These are phyloP conservation scores for Mallotus japonicus DNA, from an alignment of 441 rosid genomes.

Conservation along the genomic window DNA sequence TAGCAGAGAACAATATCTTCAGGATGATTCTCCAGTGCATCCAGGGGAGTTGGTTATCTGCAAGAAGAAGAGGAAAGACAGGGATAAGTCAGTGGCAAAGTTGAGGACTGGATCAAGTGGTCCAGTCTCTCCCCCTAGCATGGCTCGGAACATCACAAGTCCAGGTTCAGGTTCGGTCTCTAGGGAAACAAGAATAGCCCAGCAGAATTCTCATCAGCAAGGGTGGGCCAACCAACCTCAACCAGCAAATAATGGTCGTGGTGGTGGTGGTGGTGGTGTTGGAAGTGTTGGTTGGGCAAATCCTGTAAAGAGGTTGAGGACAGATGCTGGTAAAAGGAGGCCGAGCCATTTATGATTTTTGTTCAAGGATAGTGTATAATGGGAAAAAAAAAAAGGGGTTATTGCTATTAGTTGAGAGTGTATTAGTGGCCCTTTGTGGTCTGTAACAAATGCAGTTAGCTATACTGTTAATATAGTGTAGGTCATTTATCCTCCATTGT, in stretches of 20 bases:
- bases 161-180: constrained; percentile 48
- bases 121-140: constrained; percentile 79
- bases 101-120: constrained; percentile 64
- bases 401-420: constrained; percentile 28
- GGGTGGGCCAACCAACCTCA: constrained; percentile 72
- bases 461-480: constrained; percentile 38
- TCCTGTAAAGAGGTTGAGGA: constrained; percentile 96
- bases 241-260: constrained; percentile 36
- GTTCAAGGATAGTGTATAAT: constrained; percentile 27
- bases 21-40: constrained; percentile 70
- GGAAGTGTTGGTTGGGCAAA: constrained; percentile 96
- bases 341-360: constrained; percentile 71
- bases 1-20: constrained; percentile 49
- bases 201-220: constrained; percentile 54
- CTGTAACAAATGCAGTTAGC: constrained; percentile 33
- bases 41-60: constrained; percentile 95
- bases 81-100: constrained; percentile 72
- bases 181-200: constrained; percentile 53
- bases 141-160: constrained; percentile 60
- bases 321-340: constrained; percentile 93
- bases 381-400: constrained; percentile 10
- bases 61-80: constrained; percentile 98
- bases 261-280: constrained; percentile 32
- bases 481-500: constrained; percentile 34
- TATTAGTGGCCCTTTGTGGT: constrained; percentile 23